Evolutionary conservation across 2,329 filamentous ascomycete genomes (phyloP), one percentile per base, ranked within the genome.

Genomic region (Pseudocercospora crystallina): DNA sequence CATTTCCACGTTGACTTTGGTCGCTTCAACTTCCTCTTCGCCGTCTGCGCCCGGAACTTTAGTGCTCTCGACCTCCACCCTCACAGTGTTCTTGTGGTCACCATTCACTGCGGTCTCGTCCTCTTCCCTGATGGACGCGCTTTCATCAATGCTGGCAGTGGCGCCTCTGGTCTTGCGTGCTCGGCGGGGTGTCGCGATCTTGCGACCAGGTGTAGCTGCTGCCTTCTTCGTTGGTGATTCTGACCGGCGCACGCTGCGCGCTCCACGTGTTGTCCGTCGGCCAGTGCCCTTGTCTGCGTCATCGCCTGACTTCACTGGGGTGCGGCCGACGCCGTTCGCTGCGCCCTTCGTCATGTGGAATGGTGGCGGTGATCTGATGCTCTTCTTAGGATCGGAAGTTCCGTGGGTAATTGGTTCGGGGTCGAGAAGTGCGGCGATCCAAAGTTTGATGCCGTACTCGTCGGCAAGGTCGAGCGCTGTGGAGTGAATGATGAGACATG

Each of bases 371-470:
- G 89, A 84, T 12, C 81, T 74, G 59, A 96, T 96, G 54, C 79
- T 82, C 80, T 48, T 89, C 81, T 61, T 65, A 5, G 63, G 60
- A 58, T 85, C 86, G 58, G 83, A 82, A 20, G 81, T 76, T 46
- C 78, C 80, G 65, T 81, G 81, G 40, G 76, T 76, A 54, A 97
- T 95, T 26, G 90, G 86, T 57, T 86, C 77, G n/a, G 90, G 84
- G 68, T 97, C 92, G 43, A 99, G 80, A 13, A 99, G 80, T n/a
- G 94, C 94, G 49, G 83, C 83, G 61, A 99, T 89, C 94, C 94
- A 99, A 38, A 86, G 79, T 42, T 80, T 73, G 70, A 97, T 90
- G 49, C 82, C 80, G 70, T 97, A 99, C 71, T 97, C 91, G 39
- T 88, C 84, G 44, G 92, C 89, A 10, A 99, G 80, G 51, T 81